Percentiles rank a stretch among this genome's conserved stretches.
Conservation (phyloP, 2,329 filamentous ascomycete genomes). For the Fragosphaeria purpurea region DNA sequence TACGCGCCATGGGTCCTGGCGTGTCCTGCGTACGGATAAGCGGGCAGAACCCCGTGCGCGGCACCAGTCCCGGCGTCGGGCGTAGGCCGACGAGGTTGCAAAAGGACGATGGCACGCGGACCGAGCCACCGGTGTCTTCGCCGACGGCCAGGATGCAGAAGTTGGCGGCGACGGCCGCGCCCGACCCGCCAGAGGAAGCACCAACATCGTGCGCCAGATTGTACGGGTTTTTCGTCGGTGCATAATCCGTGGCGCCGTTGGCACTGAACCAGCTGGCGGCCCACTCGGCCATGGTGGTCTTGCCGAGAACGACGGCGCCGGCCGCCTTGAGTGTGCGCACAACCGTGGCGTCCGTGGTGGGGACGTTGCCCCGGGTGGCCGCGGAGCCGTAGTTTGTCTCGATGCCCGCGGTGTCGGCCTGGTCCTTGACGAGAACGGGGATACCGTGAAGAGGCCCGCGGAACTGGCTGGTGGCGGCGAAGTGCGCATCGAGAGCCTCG, state of each 20-base stretch:
- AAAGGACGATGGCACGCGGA: slow-evolving; percentile 12
- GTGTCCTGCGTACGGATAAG: slow-evolving; percentile 20
- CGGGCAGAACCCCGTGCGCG: slow-evolving; percentile 18
- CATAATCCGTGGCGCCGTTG: slow-evolving; percentile 10
- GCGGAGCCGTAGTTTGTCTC: slow-evolving; percentile 14
- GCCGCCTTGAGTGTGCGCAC: slow-evolving; percentile 12
- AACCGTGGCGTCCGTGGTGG: slow-evolving; percentile 12
- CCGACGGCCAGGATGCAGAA: slow-evolving; percentile 13
- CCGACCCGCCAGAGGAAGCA: slow-evolving; percentile 14
- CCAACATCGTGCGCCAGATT: slow-evolving; percentile 12
- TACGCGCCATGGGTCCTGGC: slow-evolving; percentile 21
- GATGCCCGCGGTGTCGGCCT: slow-evolving; percentile 15
- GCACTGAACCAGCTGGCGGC: slow-evolving; percentile 12
- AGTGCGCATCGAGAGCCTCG: slow-evolving; percentile 10
- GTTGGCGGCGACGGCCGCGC: slow-evolving; percentile 14
- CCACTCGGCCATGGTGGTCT: slow-evolving; percentile 16
- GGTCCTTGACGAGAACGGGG: slow-evolving; percentile 14
- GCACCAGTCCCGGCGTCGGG: slow-evolving; percentile 13
- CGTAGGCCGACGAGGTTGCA: slow-evolving; percentile 15
- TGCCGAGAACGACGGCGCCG: slow-evolving; percentile 16
- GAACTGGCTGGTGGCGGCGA: slow-evolving; percentile 8
- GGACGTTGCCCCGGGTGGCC: slow-evolving; percentile 9
- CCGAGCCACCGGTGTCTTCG: slow-evolving; percentile 16
- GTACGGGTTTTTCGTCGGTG: slow-evolving; percentile 16
- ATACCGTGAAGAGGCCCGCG: slow-evolving; percentile 15